A percentile compares a stretch with the other conserved stretches of the same genome.
These are phyloP conservation scores for Pseudopyricularia javanii DNA, from an alignment of 2,329 filamentous ascomycete genomes.

Conservation along the genomic window DNA sequence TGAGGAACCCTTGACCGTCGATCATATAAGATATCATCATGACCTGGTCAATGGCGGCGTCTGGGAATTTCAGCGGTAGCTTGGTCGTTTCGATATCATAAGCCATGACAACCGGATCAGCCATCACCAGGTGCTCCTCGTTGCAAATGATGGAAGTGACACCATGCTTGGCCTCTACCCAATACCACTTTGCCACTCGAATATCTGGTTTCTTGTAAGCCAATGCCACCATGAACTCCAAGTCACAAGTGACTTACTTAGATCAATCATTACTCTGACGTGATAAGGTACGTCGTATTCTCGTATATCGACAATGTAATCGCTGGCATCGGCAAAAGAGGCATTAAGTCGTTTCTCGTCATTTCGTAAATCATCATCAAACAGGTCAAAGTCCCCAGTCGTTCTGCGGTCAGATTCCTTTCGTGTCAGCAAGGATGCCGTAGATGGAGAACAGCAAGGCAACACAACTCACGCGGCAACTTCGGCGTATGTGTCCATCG, in stretches of 20 bases:
- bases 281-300: constrained; percentile 99
- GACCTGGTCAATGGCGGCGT: constrained; percentile 85
- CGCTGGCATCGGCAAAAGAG: constrained; percentile 75
- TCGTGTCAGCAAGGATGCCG: not conserved
- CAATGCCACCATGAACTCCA: not conserved
- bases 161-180: constrained; percentile 86
- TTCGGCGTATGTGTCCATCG: constrained; percentile 97
- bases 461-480: constrained; percentile 60
- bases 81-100: constrained; percentile 99
- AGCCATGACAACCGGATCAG: constrained; percentile 96
- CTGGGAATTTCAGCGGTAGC: constrained; percentile 89
- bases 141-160: constrained; percentile 72
- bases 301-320: constrained; percentile 96
- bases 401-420: constrained; percentile 6
- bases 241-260: constrained; percentile 37
- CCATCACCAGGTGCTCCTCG: constrained; percentile 76
- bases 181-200: constrained; percentile 94
- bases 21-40: constrained; percentile 99
- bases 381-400: constrained; percentile 82
- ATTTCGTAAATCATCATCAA: constrained; percentile 65
- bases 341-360: constrained; percentile 68
- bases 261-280: constrained; percentile 95
- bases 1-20: constrained; percentile 92
- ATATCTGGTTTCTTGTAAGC: constrained; percentile 51
- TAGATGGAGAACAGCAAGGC: not conserved